Evolutionary conservation across 2,329 filamentous ascomycete species (phyloP).

Genomic region (Colletotrichum cereale): DNA sequence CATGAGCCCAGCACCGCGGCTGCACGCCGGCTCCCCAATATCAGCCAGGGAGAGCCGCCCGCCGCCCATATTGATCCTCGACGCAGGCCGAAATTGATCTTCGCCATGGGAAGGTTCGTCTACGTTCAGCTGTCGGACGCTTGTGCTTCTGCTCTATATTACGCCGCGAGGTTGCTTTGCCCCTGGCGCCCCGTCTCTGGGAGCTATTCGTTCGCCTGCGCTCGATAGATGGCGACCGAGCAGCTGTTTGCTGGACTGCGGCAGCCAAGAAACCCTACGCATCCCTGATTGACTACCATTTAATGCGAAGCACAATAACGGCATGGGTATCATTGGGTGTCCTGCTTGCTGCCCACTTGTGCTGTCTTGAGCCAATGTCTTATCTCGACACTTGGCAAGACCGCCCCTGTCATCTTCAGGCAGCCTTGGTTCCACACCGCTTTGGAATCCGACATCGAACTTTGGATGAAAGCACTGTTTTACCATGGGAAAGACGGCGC

Average conservation of each 20-base stretch:
- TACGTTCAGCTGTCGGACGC: background rate
- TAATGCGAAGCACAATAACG: background rate
- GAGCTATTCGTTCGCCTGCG: background rate
- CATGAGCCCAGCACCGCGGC: conserved; percentile 4
- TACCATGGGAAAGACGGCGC: background rate
- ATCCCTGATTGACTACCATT: background rate
- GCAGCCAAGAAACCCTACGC: background rate
- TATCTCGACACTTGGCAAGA: background rate
- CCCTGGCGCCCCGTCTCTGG: background rate
- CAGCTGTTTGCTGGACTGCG: background rate
- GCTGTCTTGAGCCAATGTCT: background rate
- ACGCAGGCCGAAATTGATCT: background rate
- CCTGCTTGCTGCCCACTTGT: background rate
- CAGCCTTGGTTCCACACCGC: conserved; percentile 3
- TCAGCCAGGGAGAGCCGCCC: background rate
- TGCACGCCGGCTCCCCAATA: background rate
- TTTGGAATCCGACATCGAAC: background rate
- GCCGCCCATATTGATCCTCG: background rate
- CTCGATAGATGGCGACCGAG: background rate
- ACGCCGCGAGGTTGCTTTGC: background rate
- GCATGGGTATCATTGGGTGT: background rate
- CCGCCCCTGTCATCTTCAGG: background rate
- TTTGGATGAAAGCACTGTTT: background rate
- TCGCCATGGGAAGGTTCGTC: background rate
- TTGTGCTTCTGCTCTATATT: no score